These are phyloP conservation scores for Blastobotrys aristatus DNA, from an alignment of 1,139 yeast genomes.

Conservation along the genomic window DNA sequence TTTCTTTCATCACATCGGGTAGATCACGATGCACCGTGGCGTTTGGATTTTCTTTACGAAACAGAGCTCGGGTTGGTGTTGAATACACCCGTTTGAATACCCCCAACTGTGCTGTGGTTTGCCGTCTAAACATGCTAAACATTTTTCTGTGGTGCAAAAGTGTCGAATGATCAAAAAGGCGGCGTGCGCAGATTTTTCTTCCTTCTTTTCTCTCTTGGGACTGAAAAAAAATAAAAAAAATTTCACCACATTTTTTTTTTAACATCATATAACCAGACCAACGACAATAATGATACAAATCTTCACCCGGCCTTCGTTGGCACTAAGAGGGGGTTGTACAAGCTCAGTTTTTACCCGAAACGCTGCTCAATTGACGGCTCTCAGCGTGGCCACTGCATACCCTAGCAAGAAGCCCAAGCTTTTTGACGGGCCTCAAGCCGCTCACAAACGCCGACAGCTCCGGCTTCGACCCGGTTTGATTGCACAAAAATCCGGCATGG, in stretches of 20 bases:
- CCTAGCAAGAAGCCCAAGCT: slow-evolving; percentile 33
- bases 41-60: slow-evolving; percentile 14
- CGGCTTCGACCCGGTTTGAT: slow-evolving; percentile 77
- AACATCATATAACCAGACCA: neutral
- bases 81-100: too few relatives aligned
- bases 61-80: neutral
- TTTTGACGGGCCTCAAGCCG: slow-evolving; percentile 35
- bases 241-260: neutral
- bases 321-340: too few relatives aligned
- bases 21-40: slow-evolving; percentile 36
- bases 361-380: slow-evolving; percentile 34
- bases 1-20: slow-evolving; percentile 60
- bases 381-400: slow-evolving; percentile 30
- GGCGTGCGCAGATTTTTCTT: neutral
- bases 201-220: too few relatives aligned
- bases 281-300: neutral
- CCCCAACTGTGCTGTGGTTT: too few relatives aligned
- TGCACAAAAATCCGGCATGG: slow-evolving; percentile 86
- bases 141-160: too few relatives aligned
- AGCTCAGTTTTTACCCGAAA: neutral
- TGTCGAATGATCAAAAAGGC: too few relatives aligned
- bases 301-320: neutral
- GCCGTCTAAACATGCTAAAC: neutral
- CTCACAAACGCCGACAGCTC: slow-evolving; percentile 53
- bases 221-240: neutral